Conservation (phyloP, 2,329 filamentous ascomycete species). For the Pseudogymnoascus sp. region DNA sequence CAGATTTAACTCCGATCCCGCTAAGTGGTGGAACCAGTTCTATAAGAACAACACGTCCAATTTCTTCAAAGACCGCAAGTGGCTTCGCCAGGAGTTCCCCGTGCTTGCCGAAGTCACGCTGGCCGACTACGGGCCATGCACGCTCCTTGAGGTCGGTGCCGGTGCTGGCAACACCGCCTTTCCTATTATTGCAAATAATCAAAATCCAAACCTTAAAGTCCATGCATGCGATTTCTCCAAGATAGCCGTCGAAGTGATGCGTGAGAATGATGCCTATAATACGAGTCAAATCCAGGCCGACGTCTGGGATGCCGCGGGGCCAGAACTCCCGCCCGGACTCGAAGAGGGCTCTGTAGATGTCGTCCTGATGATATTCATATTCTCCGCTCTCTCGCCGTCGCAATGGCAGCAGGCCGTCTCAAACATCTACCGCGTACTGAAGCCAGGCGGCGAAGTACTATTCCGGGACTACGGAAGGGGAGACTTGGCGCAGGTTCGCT, state of each 20-base stretch:
- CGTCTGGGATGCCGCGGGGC: constrained; percentile 82
- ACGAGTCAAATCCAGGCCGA: constrained; percentile 70
- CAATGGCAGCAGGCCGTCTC: constrained; percentile 79
- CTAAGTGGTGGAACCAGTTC: constrained; percentile 96
- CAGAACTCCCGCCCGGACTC: constrained; percentile 68
- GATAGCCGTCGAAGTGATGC: constrained; percentile 89
- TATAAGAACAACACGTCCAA: constrained; percentile 97
- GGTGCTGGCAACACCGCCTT: constrained; percentile 96
- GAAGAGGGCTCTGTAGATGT: constrained; percentile 77
- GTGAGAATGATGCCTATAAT: constrained; percentile 68
- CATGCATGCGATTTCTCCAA: constrained; percentile 96
- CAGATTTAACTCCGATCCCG: constrained; percentile 82
- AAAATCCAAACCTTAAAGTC: constrained; percentile 72
- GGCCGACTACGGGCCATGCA: constrained; percentile 59
- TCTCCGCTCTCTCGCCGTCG: constrained; percentile 76
- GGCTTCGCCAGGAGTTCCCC: constrained; percentile 93
- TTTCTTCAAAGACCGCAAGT: constrained; percentile 98
- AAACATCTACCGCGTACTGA: constrained; percentile 76
- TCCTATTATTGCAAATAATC: constrained; percentile 75
- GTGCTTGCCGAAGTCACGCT: constrained; percentile 69
- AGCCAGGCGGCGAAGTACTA: constrained; percentile 85
- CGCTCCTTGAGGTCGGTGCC: constrained; percentile 83
- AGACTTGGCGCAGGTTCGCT: constrained; percentile 90
- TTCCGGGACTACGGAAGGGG: constrained; percentile 96
- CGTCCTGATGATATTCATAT: constrained; percentile 93